Conservation (phyloP, 169 alveolate genomes). For the Plasmodium malariae region DNA sequence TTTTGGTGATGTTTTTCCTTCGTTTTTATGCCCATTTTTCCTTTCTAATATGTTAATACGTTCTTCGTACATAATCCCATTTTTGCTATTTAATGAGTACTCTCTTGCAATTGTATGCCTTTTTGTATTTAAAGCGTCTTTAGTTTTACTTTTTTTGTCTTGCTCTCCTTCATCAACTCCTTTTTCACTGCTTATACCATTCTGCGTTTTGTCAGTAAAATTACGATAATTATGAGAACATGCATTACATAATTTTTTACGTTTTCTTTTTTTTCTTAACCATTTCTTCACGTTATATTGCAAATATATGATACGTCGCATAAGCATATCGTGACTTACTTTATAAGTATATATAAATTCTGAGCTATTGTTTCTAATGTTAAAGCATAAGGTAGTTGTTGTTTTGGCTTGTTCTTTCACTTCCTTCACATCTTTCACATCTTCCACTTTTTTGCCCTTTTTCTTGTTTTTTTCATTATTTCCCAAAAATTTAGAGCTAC, state of each 20-base stretch:
- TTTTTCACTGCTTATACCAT: conserved; percentile 7
- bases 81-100: neutral
- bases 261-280: conserved; percentile 20
- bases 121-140: neutral
- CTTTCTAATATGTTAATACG: neutral
- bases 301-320: conserved; percentile 26
- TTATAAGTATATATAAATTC: conserved; percentile 43
- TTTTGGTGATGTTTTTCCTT: neutral
- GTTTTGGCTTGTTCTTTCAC: neutral
- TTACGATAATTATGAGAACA: neutral
- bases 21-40: neutral
- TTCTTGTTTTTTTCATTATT: neutral
- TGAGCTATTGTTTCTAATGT: conserved; percentile 9
- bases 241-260: neutral
- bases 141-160: conserved; percentile 1
- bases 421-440: neutral
- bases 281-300: conserved; percentile 42
- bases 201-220: neutral
- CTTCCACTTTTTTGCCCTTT: neutral
- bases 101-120: neutral
- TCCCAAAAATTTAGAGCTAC: neutral
- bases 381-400: conserved; percentile 26
- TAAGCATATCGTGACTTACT: conserved; percentile 3
- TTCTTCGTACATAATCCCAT: neutral
- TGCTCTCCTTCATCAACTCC: conserved; percentile 1